Evolutionary conservation across 108 stramenopile genomes (phyloP).

Genomic region (Cyclostephanos invisitatus): DNA sequence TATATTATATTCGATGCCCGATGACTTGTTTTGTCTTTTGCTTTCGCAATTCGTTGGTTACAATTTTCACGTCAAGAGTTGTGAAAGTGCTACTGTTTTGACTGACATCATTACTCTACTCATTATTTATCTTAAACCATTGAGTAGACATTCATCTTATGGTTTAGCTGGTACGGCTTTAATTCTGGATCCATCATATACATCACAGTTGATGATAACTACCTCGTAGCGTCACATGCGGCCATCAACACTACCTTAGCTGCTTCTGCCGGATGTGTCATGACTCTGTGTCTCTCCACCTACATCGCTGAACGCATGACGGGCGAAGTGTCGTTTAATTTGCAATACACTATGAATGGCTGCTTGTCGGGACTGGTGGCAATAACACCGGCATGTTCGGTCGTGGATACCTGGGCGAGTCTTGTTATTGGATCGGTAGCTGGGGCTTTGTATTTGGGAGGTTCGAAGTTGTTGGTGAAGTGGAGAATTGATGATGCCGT

Average conservation of each 20-base stretch:
- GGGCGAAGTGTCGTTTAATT: constrained; percentile 73
- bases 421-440: constrained; percentile 79
- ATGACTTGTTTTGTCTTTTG: neutral
- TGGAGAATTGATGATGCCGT: constrained; percentile 90
- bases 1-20: neutral
- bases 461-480: constrained; percentile 60
- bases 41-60: neutral
- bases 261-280: constrained; percentile 40
- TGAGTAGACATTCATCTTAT: constrained; percentile 74
- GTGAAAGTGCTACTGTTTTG: neutral
- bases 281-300: constrained; percentile 23
- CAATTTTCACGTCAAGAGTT: neutral
- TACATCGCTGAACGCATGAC: constrained; percentile 28
- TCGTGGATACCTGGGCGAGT: constrained; percentile 84
- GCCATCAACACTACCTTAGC: constrained; percentile 57
- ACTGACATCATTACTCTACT: neutral
- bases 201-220: constrained; percentile 29
- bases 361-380: constrained; percentile 59
- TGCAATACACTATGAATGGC: constrained; percentile 68
- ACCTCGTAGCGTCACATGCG: constrained; percentile 45
- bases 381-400: constrained; percentile 86
- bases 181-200: constrained; percentile 56
- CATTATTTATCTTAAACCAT: constrained; percentile 26
- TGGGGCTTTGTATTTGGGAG: constrained; percentile 70
- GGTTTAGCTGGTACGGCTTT: constrained; percentile 92